phyloP scores from a whole-genome alignment of 2,329 filamentous ascomycete species.

The Alternaria gansuensis region DNA sequence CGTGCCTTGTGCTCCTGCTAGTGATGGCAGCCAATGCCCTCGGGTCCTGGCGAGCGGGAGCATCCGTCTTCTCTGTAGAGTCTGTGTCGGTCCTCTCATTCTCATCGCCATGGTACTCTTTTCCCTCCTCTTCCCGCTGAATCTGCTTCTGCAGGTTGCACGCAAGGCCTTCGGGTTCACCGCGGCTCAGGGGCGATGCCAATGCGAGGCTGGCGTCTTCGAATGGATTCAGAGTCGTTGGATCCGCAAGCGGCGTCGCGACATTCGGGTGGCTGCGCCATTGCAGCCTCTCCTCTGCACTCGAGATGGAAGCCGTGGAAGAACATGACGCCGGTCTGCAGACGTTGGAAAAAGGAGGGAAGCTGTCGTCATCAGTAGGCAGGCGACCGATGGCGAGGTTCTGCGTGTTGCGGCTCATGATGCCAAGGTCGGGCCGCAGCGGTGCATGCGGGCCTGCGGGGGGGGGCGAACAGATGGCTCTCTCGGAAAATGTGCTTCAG shows the following conservation, averaged over 20 bases:
- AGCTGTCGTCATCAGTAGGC: constrained; percentile 14
- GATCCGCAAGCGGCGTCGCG: constrained; percentile 29
- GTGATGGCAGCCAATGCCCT: background rate
- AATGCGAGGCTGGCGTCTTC: constrained; percentile 24
- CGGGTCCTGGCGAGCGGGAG: constrained; percentile 2
- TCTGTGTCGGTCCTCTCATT: background rate
- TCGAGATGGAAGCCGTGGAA: constrained; percentile 27
- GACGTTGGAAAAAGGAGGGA: constrained; percentile 12
- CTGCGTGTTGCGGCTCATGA: constrained; percentile 18
- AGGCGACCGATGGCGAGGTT: constrained; percentile 16
- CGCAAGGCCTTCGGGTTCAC: background rate
- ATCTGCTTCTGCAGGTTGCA: constrained; percentile 7
- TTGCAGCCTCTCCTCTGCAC: constrained; percentile 32
- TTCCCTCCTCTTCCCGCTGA: constrained; percentile 9
- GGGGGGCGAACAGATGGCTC: constrained; percentile 6
- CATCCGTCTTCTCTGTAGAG: constrained; percentile 13
- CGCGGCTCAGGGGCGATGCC: constrained; percentile 6
- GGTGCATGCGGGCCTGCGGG: constrained; percentile 20
- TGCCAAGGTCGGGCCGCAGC: constrained; percentile 19
- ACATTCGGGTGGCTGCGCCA: constrained; percentile 39
- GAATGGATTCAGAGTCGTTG: constrained; percentile 30
- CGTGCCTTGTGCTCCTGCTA: constrained; percentile 13
- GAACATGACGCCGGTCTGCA: constrained; percentile 8
- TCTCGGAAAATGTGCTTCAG: constrained; percentile 4
- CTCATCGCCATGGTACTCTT: constrained; percentile 4